These are phyloP conservation scores for Verticillium longisporum DNA, from an alignment of 2,329 filamentous ascomycete species.

Conservation along the genomic window DNA sequence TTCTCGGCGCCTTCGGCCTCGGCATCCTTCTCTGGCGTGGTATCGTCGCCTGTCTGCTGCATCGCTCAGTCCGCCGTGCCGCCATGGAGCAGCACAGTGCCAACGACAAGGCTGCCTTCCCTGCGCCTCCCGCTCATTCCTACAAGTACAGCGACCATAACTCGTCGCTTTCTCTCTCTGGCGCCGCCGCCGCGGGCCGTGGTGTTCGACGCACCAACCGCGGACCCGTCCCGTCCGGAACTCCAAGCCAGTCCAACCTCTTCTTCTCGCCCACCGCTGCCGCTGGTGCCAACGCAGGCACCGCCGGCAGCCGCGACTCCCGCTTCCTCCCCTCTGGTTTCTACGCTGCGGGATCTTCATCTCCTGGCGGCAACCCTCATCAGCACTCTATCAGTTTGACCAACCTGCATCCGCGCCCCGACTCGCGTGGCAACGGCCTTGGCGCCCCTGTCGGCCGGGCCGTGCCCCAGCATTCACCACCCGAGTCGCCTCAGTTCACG, in stretches of 20 bases:
- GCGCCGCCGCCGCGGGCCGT: conserved; percentile 39
- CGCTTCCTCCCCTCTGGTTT: conserved; percentile 86
- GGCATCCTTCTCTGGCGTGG: conserved; percentile 84
- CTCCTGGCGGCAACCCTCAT: conserved; percentile 35
- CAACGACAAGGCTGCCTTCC: conserved; percentile 64
- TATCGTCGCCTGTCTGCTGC: conserved; percentile 82
- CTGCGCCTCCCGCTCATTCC: conserved; percentile 48
- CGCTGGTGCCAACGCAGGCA: conserved; percentile 41
- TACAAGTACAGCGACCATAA: conserved; percentile 58
- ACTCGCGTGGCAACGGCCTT: conserved; percentile 37
- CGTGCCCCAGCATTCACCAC: conserved; percentile 45
- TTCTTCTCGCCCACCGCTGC: conserved; percentile 95
- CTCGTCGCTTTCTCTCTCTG: conserved; percentile 44
- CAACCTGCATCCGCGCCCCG: conserved; percentile 45
- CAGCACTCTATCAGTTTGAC: conserved; percentile 52
- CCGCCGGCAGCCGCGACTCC: conserved; percentile 59
- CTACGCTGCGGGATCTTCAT: conserved; percentile 65
- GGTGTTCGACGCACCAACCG: conserved; percentile 44
- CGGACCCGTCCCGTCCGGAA: conserved; percentile 45
- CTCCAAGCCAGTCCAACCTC: conserved; percentile 61
- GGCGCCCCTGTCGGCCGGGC: conserved; percentile 14
- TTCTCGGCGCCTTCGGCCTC: conserved; percentile 74
- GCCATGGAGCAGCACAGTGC: conserved; percentile 65
- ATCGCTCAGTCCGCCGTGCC: conserved; percentile 82
- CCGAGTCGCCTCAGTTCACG: conserved; percentile 55